Percentiles rank a stretch among this genome's conserved stretches.
These are phyloP conservation scores for Vitis amurensis DNA, from an alignment of 164 flowering plant species.

Conservation along the genomic window DNA sequence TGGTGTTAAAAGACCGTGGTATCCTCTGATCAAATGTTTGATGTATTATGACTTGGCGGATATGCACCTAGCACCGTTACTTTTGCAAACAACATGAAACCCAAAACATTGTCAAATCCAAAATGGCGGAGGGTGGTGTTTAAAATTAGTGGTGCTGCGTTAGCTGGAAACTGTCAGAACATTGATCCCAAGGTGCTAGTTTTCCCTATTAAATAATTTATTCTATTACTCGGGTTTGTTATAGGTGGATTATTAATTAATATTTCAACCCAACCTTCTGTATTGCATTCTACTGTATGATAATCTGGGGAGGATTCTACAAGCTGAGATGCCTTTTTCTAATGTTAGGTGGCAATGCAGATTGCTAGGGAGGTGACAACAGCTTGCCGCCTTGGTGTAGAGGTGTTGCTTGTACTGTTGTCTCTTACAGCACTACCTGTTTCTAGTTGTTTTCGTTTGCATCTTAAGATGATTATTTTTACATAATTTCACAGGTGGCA, in stretches of 20 bases:
- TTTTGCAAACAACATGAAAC: constrained; percentile 41
- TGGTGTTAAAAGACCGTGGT: too few relatives aligned
- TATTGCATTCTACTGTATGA: too few relatives aligned
- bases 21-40: not conserved
- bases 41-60: constrained; percentile 32
- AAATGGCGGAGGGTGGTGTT: constrained; percentile 91
- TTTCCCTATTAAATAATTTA: too few relatives aligned
- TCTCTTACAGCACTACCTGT: not conserved
- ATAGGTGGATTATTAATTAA: too few relatives aligned
- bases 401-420: constrained; percentile 43
- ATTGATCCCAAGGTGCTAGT: constrained; percentile 83
- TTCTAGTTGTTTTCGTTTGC: too few relatives aligned
- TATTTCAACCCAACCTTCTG: too few relatives aligned
- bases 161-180: constrained; percentile 74
- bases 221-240: too few relatives aligned
- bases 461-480: constrained; percentile 4
- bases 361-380: constrained; percentile 84
- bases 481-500: constrained; percentile 60
- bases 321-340: constrained; percentile 14
- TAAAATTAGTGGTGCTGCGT: constrained; percentile 88
- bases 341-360: constrained; percentile 62
- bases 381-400: constrained; percentile 79
- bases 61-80: constrained; percentile 41
- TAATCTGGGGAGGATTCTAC: too few relatives aligned
- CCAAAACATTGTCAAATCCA: constrained; percentile 52